Evolutionary conservation across 495 filamentous ascomycete species (phyloP), one percentile per base, ranked within the genome.

Genomic region (Penicillium maclennaniae): DNA sequence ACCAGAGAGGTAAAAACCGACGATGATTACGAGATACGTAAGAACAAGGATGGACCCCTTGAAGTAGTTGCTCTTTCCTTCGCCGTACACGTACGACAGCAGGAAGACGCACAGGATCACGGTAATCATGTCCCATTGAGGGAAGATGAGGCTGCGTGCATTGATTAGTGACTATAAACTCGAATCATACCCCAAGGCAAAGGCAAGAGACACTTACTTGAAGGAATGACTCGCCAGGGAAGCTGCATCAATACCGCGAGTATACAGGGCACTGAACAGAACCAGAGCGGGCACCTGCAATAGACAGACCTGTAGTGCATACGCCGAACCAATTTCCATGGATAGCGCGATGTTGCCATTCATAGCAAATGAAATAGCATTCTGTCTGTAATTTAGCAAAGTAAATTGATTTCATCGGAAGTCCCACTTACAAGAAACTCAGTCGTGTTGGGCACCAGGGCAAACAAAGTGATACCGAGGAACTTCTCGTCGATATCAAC

Each of bases 311-410:
- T 99, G 93, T 37, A 99, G 78, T 7, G 95, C 95, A 59, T 99
- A 99, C 28, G 92, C 92, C 1, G 91, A 96, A 57, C 93, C 93
- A 56, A 99, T 97, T 67, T 99, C 93, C 95, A 99, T 97, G 39
- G 90, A 95, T 23, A 99, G 78, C 0, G 93, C 93, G 64, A 99
- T 97, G 70, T 99, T 99, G n/a, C 93, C 93, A 61, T 99, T 97
- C 95, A 99, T 99, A 40, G 93, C 93, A 69, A 99, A 99, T 3
- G 91, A 96, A 51, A 99, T 97, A 63, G 95, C 93, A 66, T 99
- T 99, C 89, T 93, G 62, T 43, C 45, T 43, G 8, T 23, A 55
- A 12, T 65, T 81, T 63, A 81, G 73, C 3, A 20, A 44, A 2
- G 8, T 10, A 1, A 1, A n/a, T 40, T n/a, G 0, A 41, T 38